Base-by-base conservation (phyloP, 192 early-diverging fungal genomes). In the Podila clonocystis region DNA sequence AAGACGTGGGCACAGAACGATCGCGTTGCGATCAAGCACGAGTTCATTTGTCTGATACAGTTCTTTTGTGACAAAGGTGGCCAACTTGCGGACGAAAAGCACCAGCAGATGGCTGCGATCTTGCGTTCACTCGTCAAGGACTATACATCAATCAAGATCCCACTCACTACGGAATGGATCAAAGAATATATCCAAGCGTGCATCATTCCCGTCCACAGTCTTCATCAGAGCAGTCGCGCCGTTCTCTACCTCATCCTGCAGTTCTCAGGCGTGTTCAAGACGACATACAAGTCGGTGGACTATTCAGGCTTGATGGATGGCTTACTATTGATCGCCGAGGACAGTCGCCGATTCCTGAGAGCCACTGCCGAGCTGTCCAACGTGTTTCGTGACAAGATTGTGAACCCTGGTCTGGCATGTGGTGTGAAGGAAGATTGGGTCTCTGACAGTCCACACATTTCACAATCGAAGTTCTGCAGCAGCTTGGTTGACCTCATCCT, bases 1-100 rank as follows among this genome's bases (percentile, higher is more conserved):
- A 90, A 89, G 62, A 82, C 84, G 9, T 89, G 89, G 87, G 79
- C 84, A 30, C 89, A 90, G 34, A 90, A 90, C 24, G 87, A 90
- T 65, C 83, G 86, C 13, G 70, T 89, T 12, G 85, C 82, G 0
- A 84, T 90, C n/a, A 90, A 90, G 58, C 84, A 79, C 50, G 83
- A 88, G 38, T 90, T 90, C 60, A 50, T 88, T 9, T 70, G 74
- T 22, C 70, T 90, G 20, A 67, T 88, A 0, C 85, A 84, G 17
- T 64, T 63, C 22, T 89, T 87, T 69, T 77, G 73, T 19, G 68
- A 84, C 31, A 62, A 70, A 22, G 82, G 82, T 1, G 89, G 89
- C 1, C 72, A 67, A n/a, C 52, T 90, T 26, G 75, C 84, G 1
- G 86, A 87, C 9, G 70, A 48, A 20, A 67, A 76, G 31, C 89